These are phyloP conservation scores for Vanderwaltozyma tropicalis DNA, from an alignment of 805 yeast species.

Conservation along the genomic window DNA sequence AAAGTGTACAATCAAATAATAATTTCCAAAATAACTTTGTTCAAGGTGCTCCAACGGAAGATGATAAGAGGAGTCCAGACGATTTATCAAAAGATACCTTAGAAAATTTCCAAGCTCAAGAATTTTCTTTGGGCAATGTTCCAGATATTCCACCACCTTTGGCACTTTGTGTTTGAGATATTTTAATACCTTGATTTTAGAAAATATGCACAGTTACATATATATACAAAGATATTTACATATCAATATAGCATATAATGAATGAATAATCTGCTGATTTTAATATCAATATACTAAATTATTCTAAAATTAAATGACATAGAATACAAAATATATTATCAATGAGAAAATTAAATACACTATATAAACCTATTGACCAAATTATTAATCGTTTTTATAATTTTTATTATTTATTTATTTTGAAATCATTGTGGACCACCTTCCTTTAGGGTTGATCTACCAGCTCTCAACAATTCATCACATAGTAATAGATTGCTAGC, in stretches of 20 bases:
- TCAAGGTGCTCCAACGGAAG: constrained; percentile 29
- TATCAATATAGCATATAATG: neutral
- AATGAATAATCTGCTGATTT: no score
- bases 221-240: constrained; percentile 2
- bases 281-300: no score
- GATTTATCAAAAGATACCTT: constrained; percentile 36
- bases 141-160: constrained; percentile 70
- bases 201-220: neutral
- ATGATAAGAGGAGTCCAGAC: constrained; percentile 23
- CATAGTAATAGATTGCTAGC: constrained; percentile 86
- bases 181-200: neutral
- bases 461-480: constrained; percentile 95
- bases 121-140: constrained; percentile 49
- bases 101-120: constrained; percentile 37
- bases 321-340: neutral
- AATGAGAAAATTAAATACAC: neutral
- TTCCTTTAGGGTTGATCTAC: constrained; percentile 81
- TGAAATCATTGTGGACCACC: constrained; percentile 24
- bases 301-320: neutral
- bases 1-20: neutral
- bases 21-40: constrained; percentile 4
- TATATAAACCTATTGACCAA: neutral
- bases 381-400: no score
- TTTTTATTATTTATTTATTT: neutral
- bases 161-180: constrained; percentile 19